Base-by-base conservation (phyloP, 768 basidiomycete species). In the Lepiota subincarnata region DNA sequence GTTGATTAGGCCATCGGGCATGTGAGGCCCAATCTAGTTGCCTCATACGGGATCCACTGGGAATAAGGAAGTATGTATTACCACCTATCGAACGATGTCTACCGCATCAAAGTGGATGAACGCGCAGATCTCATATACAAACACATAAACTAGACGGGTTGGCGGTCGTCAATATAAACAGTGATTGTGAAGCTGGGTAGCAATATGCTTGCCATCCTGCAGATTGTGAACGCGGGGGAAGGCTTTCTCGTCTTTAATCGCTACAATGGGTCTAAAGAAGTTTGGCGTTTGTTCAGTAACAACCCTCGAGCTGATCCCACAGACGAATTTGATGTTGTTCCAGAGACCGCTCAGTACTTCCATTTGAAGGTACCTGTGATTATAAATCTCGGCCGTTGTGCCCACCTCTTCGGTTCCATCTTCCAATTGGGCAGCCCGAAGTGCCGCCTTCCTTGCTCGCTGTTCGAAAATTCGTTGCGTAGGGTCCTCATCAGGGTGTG, bases 61-160 rank as follows among this genome's bases (percentile, higher is more conserved):
- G 68, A 70, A 2, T 73, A 76, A 10, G 57, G 57, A 2, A 60
- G 70, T 73, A 65, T 18, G 55, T n/a, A n/a, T n/a, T n/a, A 67
- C n/a, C 65, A 78, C 35, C 57, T 62, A 1, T 53, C 64, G 6
- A 50, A 58, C 20, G 60, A 63, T 3, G 81, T 87, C 0, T 87
- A 91, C 66, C 81, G 87, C 6, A 82, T 91, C 69, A 92, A 92
- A 67, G 77, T 87, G 18, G 90, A 92, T 52, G 81, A 87, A 66
- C 72, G 28, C 73, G 72, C 8, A 79, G 81, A 2, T 72, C 84
- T 19, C 69, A 85, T 46, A 78, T 91, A 38, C 77, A 78, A 2
- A 89, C 87, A 0, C 72, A 72, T 38, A 63, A 64, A 6, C 54
- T 56, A 8, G 87, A 87, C 0, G 86, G 87, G 0, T 60, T 92